Percentiles rank a stretch among this genome's conserved stretches.
phyloP scores from a whole-genome alignment of 2,329 filamentous ascomycete species.

The Aspergillus bombycis region DNA sequence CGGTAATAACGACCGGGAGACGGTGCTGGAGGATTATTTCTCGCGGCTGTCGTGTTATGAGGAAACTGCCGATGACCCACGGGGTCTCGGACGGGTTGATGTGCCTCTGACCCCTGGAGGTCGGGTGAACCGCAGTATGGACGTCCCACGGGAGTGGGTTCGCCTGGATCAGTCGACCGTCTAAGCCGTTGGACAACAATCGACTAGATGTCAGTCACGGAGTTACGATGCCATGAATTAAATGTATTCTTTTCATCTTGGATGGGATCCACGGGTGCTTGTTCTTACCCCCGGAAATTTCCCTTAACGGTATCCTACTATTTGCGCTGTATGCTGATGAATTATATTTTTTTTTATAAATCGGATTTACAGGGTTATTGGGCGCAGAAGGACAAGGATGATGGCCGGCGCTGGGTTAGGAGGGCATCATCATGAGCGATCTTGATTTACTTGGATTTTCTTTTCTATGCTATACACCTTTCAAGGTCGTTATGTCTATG shows the following conservation, averaged over 20 bases:
- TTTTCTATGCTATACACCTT: background rate
- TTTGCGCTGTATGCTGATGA: background rate
- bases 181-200: background rate
- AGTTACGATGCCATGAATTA: constrained; percentile 11
- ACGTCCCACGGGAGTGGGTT: constrained; percentile 62
- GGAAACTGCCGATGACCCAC: constrained; percentile 61
- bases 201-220: constrained; percentile 4
- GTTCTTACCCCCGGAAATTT: background rate
- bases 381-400: background rate
- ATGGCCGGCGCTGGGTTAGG: background rate
- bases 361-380: background rate
- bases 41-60: constrained; percentile 70
- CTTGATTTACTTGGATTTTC: background rate
- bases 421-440: background rate
- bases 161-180: constrained; percentile 36
- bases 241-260: constrained; percentile 5
- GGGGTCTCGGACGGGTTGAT: constrained; percentile 51
- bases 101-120: constrained; percentile 67
- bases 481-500: background rate
- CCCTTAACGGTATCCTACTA: background rate
- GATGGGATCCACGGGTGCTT: background rate
- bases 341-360: background rate
- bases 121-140: constrained; percentile 66
- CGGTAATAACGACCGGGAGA: constrained; percentile 67
- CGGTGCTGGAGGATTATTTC: constrained; percentile 82